Evolutionary conservation across 2,329 filamentous ascomycete species (phyloP).

Genomic region (Colletotrichum sp.): DNA sequence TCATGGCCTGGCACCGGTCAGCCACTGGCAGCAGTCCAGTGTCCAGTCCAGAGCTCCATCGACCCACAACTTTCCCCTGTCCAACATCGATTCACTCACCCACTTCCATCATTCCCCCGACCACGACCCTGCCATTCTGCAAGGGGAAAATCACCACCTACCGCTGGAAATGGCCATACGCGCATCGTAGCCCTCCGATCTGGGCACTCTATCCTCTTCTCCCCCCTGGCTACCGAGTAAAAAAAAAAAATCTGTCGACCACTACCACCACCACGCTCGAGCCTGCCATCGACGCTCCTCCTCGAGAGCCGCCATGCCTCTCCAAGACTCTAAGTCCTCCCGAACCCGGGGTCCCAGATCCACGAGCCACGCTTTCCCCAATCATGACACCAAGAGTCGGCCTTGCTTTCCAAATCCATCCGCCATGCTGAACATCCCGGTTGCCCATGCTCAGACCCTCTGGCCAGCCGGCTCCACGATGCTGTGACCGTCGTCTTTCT

Average conservation of each 20-base stretch:
- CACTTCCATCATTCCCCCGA: neutral
- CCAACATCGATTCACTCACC: neutral
- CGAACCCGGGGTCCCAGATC: neutral
- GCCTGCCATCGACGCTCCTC: neutral
- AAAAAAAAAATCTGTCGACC: constrained; percentile 3
- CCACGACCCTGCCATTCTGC: neutral
- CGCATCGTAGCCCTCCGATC: neutral
- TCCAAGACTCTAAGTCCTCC: neutral
- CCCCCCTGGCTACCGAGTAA: neutral
- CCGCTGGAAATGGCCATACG: neutral
- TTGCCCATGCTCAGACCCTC: constrained; percentile 8
- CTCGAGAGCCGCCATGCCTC: neutral
- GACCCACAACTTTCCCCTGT: constrained; percentile 3
- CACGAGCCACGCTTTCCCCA: neutral
- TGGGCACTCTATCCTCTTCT: neutral
- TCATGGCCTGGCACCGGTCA: neutral
- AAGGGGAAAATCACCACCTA: neutral
- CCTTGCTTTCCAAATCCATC: constrained; percentile 9
- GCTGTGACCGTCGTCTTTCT: neutral
- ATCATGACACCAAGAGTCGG: neutral
- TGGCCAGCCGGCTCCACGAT: neutral
- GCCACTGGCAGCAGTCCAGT: neutral
- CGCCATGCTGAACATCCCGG: neutral
- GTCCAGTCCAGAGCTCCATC: neutral
- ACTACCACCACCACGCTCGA: neutral